phyloP scores from a whole-genome alignment of 495 filamentous ascomycete species.

The Podospora australis region DNA sequence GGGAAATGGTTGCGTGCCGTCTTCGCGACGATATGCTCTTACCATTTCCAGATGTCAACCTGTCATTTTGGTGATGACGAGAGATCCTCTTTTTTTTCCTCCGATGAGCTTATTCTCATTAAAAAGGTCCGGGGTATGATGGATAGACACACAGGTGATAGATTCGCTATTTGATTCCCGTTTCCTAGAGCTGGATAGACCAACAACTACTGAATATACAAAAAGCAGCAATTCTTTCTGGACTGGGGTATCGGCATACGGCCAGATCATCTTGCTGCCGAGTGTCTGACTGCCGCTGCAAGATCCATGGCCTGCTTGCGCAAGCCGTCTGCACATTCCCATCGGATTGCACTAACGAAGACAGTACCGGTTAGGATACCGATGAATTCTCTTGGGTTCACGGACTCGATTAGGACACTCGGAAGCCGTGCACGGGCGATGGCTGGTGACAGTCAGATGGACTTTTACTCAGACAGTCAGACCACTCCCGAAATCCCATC shows the following conservation, averaged over 20 bases:
- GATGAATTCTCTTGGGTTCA: not conserved
- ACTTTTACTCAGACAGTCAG: no score
- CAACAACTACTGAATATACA: not conserved
- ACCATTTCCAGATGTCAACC: not conserved
- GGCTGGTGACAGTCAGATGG: no score
- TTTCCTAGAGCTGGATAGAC: no score
- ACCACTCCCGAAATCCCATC: no score
- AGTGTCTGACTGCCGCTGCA: not conserved
- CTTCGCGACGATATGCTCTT: no score
- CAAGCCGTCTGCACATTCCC: not conserved
- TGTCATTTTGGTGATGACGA: not conserved
- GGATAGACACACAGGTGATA: no score
- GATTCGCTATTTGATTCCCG: no score
- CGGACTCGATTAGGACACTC: no score
- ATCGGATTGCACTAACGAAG: not conserved
- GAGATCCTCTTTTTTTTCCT: not conserved
- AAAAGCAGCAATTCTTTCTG: not conserved
- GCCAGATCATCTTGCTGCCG: no score
- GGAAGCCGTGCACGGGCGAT: no score
- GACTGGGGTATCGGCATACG: no score
- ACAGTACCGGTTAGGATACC: not conserved
- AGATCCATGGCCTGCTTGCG: not conserved
- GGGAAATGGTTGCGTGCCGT: not conserved
- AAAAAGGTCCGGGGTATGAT: not conserved
- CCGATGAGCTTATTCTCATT: slow-evolving; percentile 1